A percentile compares a stretch with the other conserved stretches of the same genome.
phyloP scores from a whole-genome alignment of 495 filamentous ascomycete genomes.

The Aspergillus nanangensis region DNA sequence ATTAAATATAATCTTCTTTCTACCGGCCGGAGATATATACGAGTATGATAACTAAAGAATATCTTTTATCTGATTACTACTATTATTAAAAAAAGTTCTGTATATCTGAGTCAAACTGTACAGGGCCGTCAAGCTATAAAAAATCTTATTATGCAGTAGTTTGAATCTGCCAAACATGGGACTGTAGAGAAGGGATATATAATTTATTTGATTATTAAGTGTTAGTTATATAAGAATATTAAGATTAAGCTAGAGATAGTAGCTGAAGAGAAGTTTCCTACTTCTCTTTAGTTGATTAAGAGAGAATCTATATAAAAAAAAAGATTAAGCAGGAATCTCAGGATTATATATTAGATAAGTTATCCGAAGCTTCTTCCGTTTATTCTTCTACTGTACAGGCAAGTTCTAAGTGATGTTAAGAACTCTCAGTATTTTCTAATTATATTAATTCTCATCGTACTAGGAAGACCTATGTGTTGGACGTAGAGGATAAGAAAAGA shows the following conservation, averaged over 20 bases:
- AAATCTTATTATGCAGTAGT: not conserved
- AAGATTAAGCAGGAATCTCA: constrained; percentile 1
- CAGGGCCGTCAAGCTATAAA: not conserved
- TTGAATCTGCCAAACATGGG: not conserved
- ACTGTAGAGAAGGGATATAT: no score
- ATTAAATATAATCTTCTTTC: not conserved
- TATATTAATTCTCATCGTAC: not conserved
- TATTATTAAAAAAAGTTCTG: not conserved
- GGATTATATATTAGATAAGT: not conserved
- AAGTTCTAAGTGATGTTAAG: not conserved
- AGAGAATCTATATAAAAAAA: not conserved
- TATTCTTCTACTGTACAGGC: not conserved
- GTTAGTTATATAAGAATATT: not conserved
- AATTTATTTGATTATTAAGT: not conserved
- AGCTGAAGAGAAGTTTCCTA: no score
- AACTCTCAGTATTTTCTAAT: not conserved
- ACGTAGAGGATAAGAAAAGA: not conserved
- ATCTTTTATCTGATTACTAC: not conserved
- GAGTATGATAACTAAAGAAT: not conserved
- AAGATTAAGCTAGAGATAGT: not conserved
- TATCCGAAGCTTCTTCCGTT: not conserved
- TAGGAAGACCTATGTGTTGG: not conserved
- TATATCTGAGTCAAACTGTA: not conserved
- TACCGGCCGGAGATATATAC: not conserved
- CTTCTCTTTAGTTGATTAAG: not conserved